Percentiles rank a stretch among this genome's conserved stretches.
Conservation (phyloP, 192 early-diverging fungal genomes). For the Coemansia sp. region DNA sequence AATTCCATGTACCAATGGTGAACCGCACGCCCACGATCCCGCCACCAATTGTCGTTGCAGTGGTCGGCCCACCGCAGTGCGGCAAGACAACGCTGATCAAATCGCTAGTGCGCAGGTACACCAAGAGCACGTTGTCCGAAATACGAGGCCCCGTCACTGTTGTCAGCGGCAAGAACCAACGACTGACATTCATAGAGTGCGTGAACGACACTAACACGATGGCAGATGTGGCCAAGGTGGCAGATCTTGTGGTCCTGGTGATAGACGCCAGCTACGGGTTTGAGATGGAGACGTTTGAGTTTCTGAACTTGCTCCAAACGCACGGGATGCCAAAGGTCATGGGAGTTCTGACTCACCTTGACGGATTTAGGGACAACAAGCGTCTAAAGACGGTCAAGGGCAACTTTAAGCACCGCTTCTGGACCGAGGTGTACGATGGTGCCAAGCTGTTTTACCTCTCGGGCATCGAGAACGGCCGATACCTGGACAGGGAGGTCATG, state of each 20-base stretch:
- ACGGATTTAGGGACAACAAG: slow-evolving; percentile 95
- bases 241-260: slow-evolving; percentile 90
- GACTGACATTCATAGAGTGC: slow-evolving; percentile 97
- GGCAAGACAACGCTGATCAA: slow-evolving; percentile 98
- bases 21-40: slow-evolving; percentile 89
- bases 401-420: slow-evolving; percentile 96
- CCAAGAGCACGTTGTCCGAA: slow-evolving; percentile 87
- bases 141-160: slow-evolving; percentile 97
- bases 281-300: slow-evolving; percentile 99
- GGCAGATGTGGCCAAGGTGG: slow-evolving; percentile 97
- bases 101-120: slow-evolving; percentile 92
- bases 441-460: slow-evolving; percentile 99
- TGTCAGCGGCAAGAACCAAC: slow-evolving; percentile 90
- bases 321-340: slow-evolving; percentile 98
- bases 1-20: slow-evolving; percentile 92
- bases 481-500: slow-evolving; percentile 89
- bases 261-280: slow-evolving; percentile 98
- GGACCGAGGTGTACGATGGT: slow-evolving; percentile 99
- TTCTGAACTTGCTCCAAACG: slow-evolving; percentile 93
- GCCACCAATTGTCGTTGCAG: slow-evolving; percentile 91
- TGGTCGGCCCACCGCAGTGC: slow-evolving; percentile 90
- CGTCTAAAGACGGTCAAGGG: slow-evolving; percentile 86
- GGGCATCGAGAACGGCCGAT: slow-evolving; percentile 91
- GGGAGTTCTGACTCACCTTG: slow-evolving; percentile 96
- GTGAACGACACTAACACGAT: slow-evolving; percentile 96